Evolutionary conservation across 768 basidiomycete species (phyloP).

Genomic region (Rhodotorula sphaerocarpa): DNA sequence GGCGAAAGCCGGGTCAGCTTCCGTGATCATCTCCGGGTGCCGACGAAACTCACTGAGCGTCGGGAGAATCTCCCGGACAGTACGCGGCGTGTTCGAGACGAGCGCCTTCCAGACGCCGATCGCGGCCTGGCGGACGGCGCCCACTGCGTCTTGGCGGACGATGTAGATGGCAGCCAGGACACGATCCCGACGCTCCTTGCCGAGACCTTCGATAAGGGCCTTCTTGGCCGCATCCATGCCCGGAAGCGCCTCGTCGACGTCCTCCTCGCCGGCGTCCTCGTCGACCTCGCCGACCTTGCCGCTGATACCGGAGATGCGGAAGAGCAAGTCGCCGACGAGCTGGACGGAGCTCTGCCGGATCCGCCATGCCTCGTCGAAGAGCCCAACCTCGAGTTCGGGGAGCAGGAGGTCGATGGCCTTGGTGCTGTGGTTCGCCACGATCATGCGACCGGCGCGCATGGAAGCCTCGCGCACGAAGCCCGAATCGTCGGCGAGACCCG

Average conservation of each 20-base stretch:
- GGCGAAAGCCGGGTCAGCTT: neutral
- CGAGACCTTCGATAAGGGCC: constrained; percentile 78
- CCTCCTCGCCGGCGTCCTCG: constrained; percentile 42
- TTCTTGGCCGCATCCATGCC: constrained; percentile 64
- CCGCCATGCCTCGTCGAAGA: constrained; percentile 92
- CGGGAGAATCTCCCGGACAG: constrained; percentile 82
- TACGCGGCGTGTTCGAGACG: constrained; percentile 85
- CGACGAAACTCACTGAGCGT: constrained; percentile 54
- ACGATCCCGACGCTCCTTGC: constrained; percentile 76
- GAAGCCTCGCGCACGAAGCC: constrained; percentile 95
- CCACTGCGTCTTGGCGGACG: constrained; percentile 85
- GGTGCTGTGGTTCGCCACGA: constrained; percentile 84
- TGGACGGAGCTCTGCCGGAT: constrained; percentile 75
- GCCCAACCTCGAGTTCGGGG: constrained; percentile 85
- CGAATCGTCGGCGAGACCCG: constrained; percentile 81
- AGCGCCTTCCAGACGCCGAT: constrained; percentile 97
- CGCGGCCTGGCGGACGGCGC: constrained; percentile 77
- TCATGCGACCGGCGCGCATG: constrained; percentile 97
- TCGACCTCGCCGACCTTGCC: constrained; percentile 69
- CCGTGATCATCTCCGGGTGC: too few relatives aligned
- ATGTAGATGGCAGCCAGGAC: constrained; percentile 85
- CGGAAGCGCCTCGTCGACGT: constrained; percentile 52
- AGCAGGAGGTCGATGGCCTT: constrained; percentile 87
- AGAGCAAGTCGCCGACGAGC: constrained; percentile 86
- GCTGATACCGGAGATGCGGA: constrained; percentile 93